Evolutionary conservation across 768 basidiomycete genomes (phyloP).

Genomic region (Pisolithus microcarpus): DNA sequence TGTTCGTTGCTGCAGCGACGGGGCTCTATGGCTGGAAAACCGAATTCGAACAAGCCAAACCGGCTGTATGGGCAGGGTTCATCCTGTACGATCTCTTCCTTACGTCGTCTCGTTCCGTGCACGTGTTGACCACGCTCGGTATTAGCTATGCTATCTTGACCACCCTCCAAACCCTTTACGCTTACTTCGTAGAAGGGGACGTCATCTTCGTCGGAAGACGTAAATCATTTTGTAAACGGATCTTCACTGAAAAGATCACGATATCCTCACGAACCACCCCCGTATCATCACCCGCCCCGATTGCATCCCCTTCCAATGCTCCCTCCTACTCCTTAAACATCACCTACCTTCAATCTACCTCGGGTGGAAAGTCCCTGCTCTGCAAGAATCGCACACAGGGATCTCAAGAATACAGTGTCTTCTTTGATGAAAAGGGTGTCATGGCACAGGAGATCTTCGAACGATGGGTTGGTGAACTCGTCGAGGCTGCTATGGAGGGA

Average conservation of each 20-base stretch:
- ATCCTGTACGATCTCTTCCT: constrained; percentile 49
- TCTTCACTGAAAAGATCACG: constrained; percentile 85
- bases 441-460: constrained; percentile 75
- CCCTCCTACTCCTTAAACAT: constrained; percentile 64
- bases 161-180: constrained; percentile 65
- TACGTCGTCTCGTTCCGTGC: constrained; percentile 1
- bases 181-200: constrained; percentile 80
- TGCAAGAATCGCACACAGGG: constrained; percentile 58
- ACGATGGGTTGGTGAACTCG: constrained; percentile 68
- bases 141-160: constrained; percentile 72
- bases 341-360: constrained; percentile 71
- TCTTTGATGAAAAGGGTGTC: constrained; percentile 76
- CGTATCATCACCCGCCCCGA: constrained; percentile 7
- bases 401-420: constrained; percentile 53
- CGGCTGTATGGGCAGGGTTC: constrained; percentile 71
- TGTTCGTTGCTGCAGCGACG: constrained; percentile 74
- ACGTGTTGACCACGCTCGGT: constrained; percentile 2
- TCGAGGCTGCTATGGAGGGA: constrained; percentile 68
- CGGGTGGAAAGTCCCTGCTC: constrained; percentile 80
- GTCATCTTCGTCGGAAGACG: constrained; percentile 85
- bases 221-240: constrained; percentile 87
- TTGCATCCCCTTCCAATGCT: constrained; percentile 33
- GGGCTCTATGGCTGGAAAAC: constrained; percentile 80
- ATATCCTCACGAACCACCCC: constrained; percentile 65
- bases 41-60: constrained; percentile 87